Base-by-base conservation (phyloP, 305 asterid genomes). In the Fraxinus platypoda region DNA sequence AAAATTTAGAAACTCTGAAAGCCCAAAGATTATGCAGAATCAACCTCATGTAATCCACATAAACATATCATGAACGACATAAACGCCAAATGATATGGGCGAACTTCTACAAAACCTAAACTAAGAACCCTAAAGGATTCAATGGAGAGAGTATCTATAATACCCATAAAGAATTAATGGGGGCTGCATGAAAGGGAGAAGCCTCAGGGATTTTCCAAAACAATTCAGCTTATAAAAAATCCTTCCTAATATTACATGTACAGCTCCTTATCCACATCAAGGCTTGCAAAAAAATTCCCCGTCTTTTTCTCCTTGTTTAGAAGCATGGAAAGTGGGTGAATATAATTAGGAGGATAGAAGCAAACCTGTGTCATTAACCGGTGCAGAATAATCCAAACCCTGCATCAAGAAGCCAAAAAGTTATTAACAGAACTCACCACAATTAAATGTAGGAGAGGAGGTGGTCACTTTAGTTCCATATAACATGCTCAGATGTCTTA, bases 1-100 rank as follows among this genome's bases (percentile, higher is more conserved):
- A 76, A 88, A 85, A 87, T 96, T 96, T 35, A 94, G 91, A 88
- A 96, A 96, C 82, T 90, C 99, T 96, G 94, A 79, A 86, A 81
- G 78, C 52, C 83, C 84, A 90, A 77, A 83, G 76, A 72, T 81
- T 64, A 75, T 31, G 43, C 77, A 23, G 28, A 64, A 38, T 78
- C 66, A 83, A 78, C 35, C 72, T 28, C n/a, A 71, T 13, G 21
- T 70, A 77, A 30, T n/a, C 74, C 12, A 13, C 54, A 57, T 59
- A 43, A 70, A 74, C 12, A 30, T 19, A 64, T 26, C 30, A 85
- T 23, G 34, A 37, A 54, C n/a, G 70, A 68, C 35, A 66, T 26
- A 68, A 68, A 72, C 1, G 0, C 11, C 21, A 13, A 28, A 70
- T 28, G 25, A 31, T 70, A 17, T 19, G 38, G 23, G 43, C 25